Conservation (phyloP, 2,329 filamentous ascomycete genomes). For the Metarhizium humberi region DNA sequence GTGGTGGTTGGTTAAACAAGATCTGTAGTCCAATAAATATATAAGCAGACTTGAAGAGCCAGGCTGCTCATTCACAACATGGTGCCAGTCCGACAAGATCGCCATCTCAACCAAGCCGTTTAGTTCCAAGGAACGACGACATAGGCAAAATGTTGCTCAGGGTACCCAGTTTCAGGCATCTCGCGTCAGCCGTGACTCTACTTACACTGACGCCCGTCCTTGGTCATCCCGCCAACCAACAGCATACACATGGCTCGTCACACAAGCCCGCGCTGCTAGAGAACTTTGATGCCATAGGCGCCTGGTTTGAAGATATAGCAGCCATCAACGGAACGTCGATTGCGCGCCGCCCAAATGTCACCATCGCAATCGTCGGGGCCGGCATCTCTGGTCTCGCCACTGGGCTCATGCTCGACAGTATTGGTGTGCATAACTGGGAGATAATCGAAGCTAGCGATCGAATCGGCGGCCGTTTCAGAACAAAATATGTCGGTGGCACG, state of each 20-base stretch:
- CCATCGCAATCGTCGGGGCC: slow-evolving; percentile 24
- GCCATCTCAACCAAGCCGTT: background rate
- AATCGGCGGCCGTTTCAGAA: slow-evolving; percentile 33
- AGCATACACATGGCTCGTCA: background rate
- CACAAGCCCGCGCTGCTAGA: background rate
- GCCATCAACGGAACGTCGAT: slow-evolving; percentile 20
- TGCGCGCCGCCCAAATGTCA: slow-evolving; percentile 11
- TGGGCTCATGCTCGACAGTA: slow-evolving; percentile 29
- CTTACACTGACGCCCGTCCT: background rate
- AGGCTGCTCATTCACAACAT: background rate
- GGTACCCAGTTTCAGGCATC: background rate
- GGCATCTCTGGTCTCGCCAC: slow-evolving; percentile 22
- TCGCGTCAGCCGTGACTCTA: background rate
- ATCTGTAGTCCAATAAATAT: background rate
- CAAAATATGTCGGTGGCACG: slow-evolving; percentile 30
- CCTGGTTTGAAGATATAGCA: slow-evolving; percentile 30
- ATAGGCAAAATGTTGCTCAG: background rate
- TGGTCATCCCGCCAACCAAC: background rate
- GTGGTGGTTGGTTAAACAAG: too few relatives aligned
- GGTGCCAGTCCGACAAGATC: background rate
- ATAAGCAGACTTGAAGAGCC: background rate
- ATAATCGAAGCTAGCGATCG: slow-evolving; percentile 31
- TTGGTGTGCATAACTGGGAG: slow-evolving; percentile 34
- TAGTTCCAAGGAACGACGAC: background rate
- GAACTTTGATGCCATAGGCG: slow-evolving; percentile 23